Evolutionary conservation across 768 basidiomycete genomes (phyloP).

Genomic region (Xerocomus spinulosus): DNA sequence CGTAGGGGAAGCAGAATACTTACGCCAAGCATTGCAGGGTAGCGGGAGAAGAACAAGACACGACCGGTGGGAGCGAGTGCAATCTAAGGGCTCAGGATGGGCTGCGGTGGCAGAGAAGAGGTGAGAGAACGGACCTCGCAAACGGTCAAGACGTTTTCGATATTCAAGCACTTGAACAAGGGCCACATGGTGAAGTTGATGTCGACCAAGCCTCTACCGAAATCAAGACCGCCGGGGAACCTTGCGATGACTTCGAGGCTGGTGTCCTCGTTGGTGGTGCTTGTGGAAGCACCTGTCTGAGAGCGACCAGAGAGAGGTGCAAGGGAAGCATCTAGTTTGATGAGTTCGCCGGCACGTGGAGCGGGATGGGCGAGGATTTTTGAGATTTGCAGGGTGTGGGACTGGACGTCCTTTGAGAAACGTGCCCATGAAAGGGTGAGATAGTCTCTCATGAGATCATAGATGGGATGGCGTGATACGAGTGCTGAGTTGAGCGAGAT

Average conservation of each 20-base stretch:
- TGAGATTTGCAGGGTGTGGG: conserved; percentile 85
- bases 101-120: background rate
- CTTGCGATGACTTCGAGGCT: conserved; percentile 80
- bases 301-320: conserved; percentile 41
- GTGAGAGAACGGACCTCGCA: conserved; percentile 60
- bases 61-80: conserved; percentile 85
- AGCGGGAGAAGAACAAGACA: conserved; percentile 81
- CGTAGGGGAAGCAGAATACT: conserved; percentile 11
- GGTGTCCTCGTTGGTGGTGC: conserved; percentile 33
- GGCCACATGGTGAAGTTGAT: conserved; percentile 99
- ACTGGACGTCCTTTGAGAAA: conserved; percentile 90
- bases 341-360: conserved; percentile 80
- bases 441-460: conserved; percentile 93
- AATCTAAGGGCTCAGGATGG: conserved; percentile 42
- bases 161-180: conserved; percentile 85
- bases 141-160: conserved; percentile 90
- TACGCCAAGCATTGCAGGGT: conserved; percentile 89
- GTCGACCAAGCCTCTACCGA: conserved; percentile 85
- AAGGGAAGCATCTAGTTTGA: conserved; percentile 80
- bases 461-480: conserved; percentile 90
- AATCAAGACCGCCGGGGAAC: conserved; percentile 91
- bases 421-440: conserved; percentile 94
- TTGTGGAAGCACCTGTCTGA: conserved; percentile 37
- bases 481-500: conserved; percentile 46
- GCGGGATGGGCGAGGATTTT: conserved; percentile 86